Percentiles rank a stretch among this genome's conserved stretches.
Conservation (phyloP, 2,329 filamentous ascomycete species). For the Fusarium sp. region DNA sequence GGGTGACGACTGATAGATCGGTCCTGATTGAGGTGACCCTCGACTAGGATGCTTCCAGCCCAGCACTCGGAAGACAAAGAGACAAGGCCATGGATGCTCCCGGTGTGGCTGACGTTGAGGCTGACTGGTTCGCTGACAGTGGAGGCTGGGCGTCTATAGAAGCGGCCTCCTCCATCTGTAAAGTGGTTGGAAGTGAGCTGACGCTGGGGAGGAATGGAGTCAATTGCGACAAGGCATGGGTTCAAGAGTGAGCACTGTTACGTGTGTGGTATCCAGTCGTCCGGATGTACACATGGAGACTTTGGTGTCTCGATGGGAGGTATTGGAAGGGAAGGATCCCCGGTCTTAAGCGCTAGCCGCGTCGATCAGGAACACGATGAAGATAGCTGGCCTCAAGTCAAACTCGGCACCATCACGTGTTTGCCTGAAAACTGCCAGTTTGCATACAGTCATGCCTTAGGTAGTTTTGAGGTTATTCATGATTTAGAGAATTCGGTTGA, state of each 20-base stretch:
- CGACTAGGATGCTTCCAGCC: neutral
- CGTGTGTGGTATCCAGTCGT: slow-evolving; percentile 2
- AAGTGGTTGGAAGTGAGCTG: neutral
- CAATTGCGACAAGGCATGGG: slow-evolving; percentile 1
- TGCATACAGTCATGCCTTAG: neutral
- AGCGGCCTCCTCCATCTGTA: neutral
- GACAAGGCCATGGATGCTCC: neutral
- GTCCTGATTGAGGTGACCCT: neutral
- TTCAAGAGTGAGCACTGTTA: slow-evolving; percentile 7
- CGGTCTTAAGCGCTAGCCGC: slow-evolving; percentile 31
- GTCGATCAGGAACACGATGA: slow-evolving; percentile 37
- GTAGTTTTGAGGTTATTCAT: neutral
- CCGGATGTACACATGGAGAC: neutral
- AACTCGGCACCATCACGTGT: neutral
- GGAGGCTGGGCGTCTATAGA: neutral
- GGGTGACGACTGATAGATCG: neutral
- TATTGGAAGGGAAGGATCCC: slow-evolving; percentile 5
- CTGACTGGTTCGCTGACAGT: slow-evolving; percentile 1
- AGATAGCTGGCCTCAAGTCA: neutral
- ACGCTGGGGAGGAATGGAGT: neutral
- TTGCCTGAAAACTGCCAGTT: neutral
- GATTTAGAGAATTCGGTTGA: neutral
- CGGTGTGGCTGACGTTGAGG: slow-evolving; percentile 2
- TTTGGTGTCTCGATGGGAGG: neutral
- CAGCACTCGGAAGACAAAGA: neutral